Percentiles rank a stretch among this genome's conserved stretches.
Conservation (phyloP, 208 protist species). For the Angomonas ambiguus region DNA sequence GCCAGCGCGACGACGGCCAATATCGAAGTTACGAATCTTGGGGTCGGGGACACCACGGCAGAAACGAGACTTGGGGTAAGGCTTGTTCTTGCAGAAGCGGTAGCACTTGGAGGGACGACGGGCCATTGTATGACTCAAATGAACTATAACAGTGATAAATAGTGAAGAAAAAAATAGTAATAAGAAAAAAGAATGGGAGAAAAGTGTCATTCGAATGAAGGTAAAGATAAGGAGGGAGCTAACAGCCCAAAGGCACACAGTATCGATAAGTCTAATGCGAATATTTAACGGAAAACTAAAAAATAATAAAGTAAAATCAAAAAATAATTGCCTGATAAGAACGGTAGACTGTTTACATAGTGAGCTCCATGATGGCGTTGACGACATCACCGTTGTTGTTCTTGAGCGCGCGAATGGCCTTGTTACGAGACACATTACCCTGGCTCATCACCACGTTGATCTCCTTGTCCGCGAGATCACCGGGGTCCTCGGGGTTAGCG, state of each 20-base stretch:
- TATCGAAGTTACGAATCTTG: slow-evolving; percentile 96
- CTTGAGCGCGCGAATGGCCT: slow-evolving; percentile 80
- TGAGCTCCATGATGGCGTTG: slow-evolving; percentile 87
- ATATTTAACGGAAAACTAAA: background rate
- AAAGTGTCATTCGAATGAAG: background rate
- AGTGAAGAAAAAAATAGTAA: slow-evolving; percentile 16
- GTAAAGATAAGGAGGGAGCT: background rate
- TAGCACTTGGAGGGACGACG: slow-evolving; percentile 53
- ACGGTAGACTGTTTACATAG: slow-evolving; percentile 36
- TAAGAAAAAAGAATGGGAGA: slow-evolving; percentile 12
- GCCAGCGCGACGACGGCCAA: slow-evolving; percentile 92
- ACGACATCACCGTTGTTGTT: slow-evolving; percentile 87
- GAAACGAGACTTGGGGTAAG: slow-evolving; percentile 87
- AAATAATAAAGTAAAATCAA: slow-evolving; percentile 4
- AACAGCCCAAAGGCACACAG: background rate
- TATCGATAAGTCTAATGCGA: background rate
- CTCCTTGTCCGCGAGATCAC: slow-evolving; percentile 75
- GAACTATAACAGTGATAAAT: background rate
- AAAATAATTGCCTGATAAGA: background rate
- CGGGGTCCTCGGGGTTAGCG: slow-evolving; percentile 52
- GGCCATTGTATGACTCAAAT: slow-evolving; percentile 23
- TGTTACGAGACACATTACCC: slow-evolving; percentile 59
- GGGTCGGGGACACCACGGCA: slow-evolving; percentile 94
- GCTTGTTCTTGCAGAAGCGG: slow-evolving; percentile 62
- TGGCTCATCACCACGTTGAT: slow-evolving; percentile 83